Conservation (phyloP, 768 basidiomycete genomes). For the Rhizopogon rudus region DNA sequence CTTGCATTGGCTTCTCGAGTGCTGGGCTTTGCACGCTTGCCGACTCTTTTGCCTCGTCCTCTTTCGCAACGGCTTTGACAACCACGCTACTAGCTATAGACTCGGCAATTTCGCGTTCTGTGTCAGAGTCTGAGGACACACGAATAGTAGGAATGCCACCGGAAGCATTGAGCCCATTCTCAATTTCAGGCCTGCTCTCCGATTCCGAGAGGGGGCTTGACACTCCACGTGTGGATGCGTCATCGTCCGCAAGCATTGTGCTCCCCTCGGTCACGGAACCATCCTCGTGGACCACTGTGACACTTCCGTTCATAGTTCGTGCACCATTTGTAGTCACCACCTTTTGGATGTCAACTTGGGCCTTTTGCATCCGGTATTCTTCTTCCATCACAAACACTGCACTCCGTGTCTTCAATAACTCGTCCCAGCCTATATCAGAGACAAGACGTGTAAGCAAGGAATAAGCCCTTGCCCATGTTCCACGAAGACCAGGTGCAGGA, state of each 20-base stretch:
- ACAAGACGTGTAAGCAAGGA: slow-evolving; percentile 86
- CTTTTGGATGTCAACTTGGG: slow-evolving; percentile 59
- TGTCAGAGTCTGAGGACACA: slow-evolving; percentile 68
- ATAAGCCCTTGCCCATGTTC: slow-evolving; percentile 96
- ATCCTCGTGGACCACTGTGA: slow-evolving; percentile 57
- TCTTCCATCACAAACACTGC: slow-evolving; percentile 99
- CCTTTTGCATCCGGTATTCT: slow-evolving; percentile 97
- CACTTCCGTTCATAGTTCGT: slow-evolving; percentile 19
- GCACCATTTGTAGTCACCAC: slow-evolving; percentile 20
- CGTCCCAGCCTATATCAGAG: slow-evolving; percentile 97
- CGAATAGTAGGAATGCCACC: slow-evolving; percentile 63
- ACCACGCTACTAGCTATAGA: slow-evolving; percentile 10
- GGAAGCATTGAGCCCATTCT: slow-evolving; percentile 3
- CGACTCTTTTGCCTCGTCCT: slow-evolving; percentile 31
- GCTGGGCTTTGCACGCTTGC: slow-evolving; percentile 21
- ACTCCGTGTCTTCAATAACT: slow-evolving; percentile 91
- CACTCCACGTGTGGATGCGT: slow-evolving; percentile 67
- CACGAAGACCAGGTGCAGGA: slow-evolving; percentile 89
- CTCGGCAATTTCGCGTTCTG: slow-evolving; percentile 35
- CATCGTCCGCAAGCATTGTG: slow-evolving; percentile 46
- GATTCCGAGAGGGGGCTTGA: slow-evolving; percentile 34
- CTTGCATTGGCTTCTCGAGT: slow-evolving; percentile 40
- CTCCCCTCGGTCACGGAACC: slow-evolving; percentile 38
- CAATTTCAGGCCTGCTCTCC: slow-evolving; percentile 7
- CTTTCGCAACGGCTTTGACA: slow-evolving; percentile 26